Conservation (phyloP, 108 stramenopile genomes). For the Discostella pseudostelligera region DNA sequence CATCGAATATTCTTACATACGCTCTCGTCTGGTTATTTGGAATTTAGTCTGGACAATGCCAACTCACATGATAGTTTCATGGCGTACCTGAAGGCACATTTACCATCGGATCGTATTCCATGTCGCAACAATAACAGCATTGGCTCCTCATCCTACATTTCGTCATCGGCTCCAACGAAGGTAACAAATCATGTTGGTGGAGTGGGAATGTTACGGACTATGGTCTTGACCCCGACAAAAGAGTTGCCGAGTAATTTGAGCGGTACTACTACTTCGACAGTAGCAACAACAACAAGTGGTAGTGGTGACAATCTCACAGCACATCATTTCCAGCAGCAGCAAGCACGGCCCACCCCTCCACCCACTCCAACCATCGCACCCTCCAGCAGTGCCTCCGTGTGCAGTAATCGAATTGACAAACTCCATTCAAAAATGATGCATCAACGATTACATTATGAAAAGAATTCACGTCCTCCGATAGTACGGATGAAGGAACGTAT, state of each 20-base stretch:
- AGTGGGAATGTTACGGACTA: slow-evolving; percentile 1
- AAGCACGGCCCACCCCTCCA: background rate
- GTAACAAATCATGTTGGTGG: background rate
- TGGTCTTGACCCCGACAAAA: slow-evolving; percentile 11
- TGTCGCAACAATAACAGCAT: background rate
- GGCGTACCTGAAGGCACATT: slow-evolving; percentile 20
- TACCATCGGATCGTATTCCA: slow-evolving; percentile 10
- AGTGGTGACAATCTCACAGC: no score
- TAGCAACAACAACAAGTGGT: background rate
- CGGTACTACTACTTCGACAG: slow-evolving; percentile 2
- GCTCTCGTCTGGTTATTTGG: slow-evolving; percentile 3
- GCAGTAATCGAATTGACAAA: slow-evolving; percentile 27
- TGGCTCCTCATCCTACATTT: background rate
- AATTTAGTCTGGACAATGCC: slow-evolving; percentile 24
- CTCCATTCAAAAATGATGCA: slow-evolving; percentile 40
- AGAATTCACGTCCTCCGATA: slow-evolving; percentile 15
- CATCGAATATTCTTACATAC: slow-evolving; percentile 9
- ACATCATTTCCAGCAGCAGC: background rate
- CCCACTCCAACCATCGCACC: background rate
- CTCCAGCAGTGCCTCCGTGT: slow-evolving; percentile 4
- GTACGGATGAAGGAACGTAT: slow-evolving; percentile 26
- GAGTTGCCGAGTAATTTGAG: background rate
- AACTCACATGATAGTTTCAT: slow-evolving; percentile 24
- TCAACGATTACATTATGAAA: slow-evolving; percentile 23
- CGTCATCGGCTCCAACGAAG: background rate